Evolutionary conservation across 805 yeast species (phyloP).

Genomic region (Grigorovia humatica): DNA sequence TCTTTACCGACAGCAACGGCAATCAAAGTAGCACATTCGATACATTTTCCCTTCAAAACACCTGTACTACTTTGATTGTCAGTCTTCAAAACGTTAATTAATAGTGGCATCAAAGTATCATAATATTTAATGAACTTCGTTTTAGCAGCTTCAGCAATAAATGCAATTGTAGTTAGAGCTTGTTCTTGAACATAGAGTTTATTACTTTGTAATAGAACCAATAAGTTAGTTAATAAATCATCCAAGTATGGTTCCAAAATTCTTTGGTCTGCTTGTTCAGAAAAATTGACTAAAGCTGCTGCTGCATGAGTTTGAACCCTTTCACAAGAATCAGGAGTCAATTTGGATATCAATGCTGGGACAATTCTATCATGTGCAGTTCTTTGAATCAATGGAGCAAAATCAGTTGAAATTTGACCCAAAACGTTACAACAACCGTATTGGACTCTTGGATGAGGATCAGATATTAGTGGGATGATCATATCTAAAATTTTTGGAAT

Average conservation of each 20-base stretch:
- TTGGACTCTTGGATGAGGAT: slow-evolving; percentile 88
- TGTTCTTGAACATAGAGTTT: slow-evolving; percentile 95
- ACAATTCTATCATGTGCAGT: slow-evolving; percentile 68
- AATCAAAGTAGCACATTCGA: slow-evolving; percentile 90
- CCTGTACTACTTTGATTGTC: slow-evolving; percentile 74
- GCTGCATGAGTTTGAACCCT: slow-evolving; percentile 98
- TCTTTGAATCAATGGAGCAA: slow-evolving; percentile 80
- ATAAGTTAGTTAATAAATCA: slow-evolving; percentile 58
- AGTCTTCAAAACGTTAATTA: slow-evolving; percentile 65
- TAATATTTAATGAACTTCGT: slow-evolving; percentile 80
- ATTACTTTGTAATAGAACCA: slow-evolving; percentile 71
- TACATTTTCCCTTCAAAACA: slow-evolving; percentile 79
- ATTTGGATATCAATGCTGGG: slow-evolving; percentile 79
- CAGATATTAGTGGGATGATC: slow-evolving; percentile 76
- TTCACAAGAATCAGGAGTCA: slow-evolving; percentile 64
- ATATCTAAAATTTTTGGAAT: slow-evolving; percentile 73
- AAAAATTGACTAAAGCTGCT: slow-evolving; percentile 92
- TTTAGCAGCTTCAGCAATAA: slow-evolving; percentile 94
- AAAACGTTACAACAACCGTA: slow-evolving; percentile 95
- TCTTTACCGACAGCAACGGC: slow-evolving; percentile 94
- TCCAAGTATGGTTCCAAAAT: slow-evolving; percentile 90
- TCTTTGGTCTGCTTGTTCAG: slow-evolving; percentile 83
- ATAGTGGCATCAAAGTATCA: slow-evolving; percentile 86
- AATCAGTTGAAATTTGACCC: slow-evolving; percentile 95
- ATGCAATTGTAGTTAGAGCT: slow-evolving; percentile 91